Percentiles rank a stretch among this genome's conserved stretches.
phyloP scores from a whole-genome alignment of 345 rosid species.

The Sisymbrium irio region DNA sequence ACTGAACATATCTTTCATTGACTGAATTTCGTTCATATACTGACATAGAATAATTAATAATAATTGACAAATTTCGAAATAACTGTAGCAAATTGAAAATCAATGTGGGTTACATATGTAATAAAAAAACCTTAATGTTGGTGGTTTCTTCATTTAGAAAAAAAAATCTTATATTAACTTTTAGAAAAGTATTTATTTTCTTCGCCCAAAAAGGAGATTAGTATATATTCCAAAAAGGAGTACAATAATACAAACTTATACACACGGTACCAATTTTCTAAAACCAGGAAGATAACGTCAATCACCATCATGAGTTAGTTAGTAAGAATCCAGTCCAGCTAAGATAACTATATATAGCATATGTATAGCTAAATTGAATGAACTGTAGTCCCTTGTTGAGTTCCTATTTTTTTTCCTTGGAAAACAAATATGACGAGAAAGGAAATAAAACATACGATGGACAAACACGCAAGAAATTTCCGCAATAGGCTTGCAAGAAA shows the following conservation, averaged over 20 bases:
- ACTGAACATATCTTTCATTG: not conserved
- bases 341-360: not conserved
- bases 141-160: too few species aligned
- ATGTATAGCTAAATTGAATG: not conserved
- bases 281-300: not conserved
- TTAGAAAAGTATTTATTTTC: too few species aligned
- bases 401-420: not conserved
- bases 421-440: not conserved
- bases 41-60: not conserved
- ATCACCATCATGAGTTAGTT: not conserved
- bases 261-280: not conserved
- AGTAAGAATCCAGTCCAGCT: not conserved
- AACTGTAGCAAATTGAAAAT: not conserved
- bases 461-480: conserved; percentile 20
- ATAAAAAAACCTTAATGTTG: too few species aligned
- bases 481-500: not conserved
- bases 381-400: not conserved
- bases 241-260: too few species aligned
- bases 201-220: too few species aligned
- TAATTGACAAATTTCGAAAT: not conserved
- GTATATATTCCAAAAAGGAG: too few species aligned
- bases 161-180: too few species aligned
- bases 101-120: not conserved
- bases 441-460: not conserved
- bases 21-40: not conserved